phyloP scores from a whole-genome alignment of 345 rosid genomes.

The Gossypium thurberi region DNA sequence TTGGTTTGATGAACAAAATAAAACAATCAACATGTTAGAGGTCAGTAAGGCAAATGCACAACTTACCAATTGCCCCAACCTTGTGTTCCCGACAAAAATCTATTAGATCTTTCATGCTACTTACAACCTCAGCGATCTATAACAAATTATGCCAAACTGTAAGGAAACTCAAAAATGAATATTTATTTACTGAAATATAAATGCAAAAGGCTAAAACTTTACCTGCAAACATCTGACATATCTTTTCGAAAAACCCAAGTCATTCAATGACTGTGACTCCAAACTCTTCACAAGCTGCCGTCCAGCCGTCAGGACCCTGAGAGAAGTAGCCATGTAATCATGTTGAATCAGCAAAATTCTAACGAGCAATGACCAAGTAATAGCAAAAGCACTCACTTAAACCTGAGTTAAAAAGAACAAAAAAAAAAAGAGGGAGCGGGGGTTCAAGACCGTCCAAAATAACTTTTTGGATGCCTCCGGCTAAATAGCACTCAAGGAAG shows the following conservation, averaged over 20 bases:
- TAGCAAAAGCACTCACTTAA: neutral
- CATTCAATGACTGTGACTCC: constrained; percentile 85
- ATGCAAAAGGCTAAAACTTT: constrained; percentile 11
- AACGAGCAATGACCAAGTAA: neutral
- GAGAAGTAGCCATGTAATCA: constrained; percentile 6
- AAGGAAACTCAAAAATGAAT: neutral
- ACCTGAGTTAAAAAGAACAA: neutral
- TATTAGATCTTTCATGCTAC: constrained; percentile 94
- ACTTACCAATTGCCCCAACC: constrained; percentile 79
- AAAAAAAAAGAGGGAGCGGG: too few relatives aligned
- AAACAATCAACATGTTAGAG: neutral
- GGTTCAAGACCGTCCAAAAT: neutral
- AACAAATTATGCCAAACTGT: constrained; percentile 11
- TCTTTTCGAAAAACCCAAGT: constrained; percentile 92
- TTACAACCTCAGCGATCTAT: constrained; percentile 92
- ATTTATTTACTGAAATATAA: neutral
- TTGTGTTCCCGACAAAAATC: constrained; percentile 71
- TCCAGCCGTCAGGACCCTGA: constrained; percentile 89
- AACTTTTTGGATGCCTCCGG: neutral
- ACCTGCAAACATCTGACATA: constrained; percentile 98
- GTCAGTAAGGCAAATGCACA: neutral
- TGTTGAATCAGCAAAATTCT: constrained; percentile 3
- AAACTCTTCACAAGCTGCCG: constrained; percentile 85
- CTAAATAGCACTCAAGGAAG: neutral
- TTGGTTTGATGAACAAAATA: neutral